Percentiles rank a stretch among this genome's conserved stretches.
phyloP scores from a whole-genome alignment of 345 rosid species.

The Corchorus olitorius region DNA sequence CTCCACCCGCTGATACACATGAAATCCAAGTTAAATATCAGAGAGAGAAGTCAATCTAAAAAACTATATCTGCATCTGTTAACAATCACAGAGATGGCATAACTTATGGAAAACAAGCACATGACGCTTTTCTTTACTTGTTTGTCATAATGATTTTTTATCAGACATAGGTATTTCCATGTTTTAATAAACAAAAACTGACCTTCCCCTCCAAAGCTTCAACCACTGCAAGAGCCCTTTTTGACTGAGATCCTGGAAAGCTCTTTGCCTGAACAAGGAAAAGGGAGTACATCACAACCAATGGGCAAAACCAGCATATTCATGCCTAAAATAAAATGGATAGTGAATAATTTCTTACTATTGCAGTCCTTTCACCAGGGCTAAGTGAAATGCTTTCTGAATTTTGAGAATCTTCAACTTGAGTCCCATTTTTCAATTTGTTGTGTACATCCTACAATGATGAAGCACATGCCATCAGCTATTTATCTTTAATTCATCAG shows the following conservation, averaged over 20 bases:
- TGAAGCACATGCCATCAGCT: constrained; percentile 20
- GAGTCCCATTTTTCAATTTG: constrained; percentile 77
- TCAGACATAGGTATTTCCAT: background rate
- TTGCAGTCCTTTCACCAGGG: constrained; percentile 63
- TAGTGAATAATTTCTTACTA: constrained; percentile 49
- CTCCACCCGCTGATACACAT: constrained; percentile 68
- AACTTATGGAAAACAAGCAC: constrained; percentile 6
- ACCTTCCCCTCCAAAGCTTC: constrained; percentile 97
- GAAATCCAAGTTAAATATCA: constrained; percentile 22
- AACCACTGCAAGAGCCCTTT: constrained; percentile 65
- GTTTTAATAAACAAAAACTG: constrained; percentile 24
- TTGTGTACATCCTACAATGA: constrained; percentile 63
- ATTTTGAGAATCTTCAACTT: constrained; percentile 62
- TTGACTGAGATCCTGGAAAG: constrained; percentile 68
- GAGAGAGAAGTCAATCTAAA: background rate
- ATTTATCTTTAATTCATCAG: background rate
- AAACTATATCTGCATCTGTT: background rate
- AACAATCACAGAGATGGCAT: constrained; percentile 6
- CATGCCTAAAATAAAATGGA: background rate
- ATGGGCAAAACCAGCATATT: constrained; percentile 9
- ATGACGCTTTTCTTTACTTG: background rate
- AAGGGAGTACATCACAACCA: constrained; percentile 7
- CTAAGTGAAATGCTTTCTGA: constrained; percentile 50
- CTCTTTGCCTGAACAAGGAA: constrained; percentile 68
- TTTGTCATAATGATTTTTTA: background rate